A percentile compares a stretch with the other conserved stretches of the same genome.
Evolutionary conservation across 208 protist species (phyloP).

Genomic region (Naegleria lovaniensis): DNA sequence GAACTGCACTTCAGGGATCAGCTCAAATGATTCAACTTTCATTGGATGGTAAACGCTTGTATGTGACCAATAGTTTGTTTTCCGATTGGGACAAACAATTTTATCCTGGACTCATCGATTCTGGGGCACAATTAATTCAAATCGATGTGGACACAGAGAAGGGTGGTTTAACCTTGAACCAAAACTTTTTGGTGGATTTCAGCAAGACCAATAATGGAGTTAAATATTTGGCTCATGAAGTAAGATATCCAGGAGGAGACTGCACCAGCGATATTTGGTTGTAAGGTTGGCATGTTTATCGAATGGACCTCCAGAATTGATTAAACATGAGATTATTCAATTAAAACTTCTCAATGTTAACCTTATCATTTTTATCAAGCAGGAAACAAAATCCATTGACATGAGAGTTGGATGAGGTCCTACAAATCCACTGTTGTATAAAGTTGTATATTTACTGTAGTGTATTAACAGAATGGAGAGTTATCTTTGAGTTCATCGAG

Average conservation of each 20-base stretch:
- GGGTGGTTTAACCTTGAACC: background rate
- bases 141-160: background rate
- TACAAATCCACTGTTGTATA: too few species aligned
- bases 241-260: background rate
- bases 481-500: too few species aligned
- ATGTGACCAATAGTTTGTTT: background rate
- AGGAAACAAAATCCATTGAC: too few species aligned
- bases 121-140: background rate
- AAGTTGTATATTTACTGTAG: too few species aligned
- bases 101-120: background rate
- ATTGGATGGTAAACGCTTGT: background rate
- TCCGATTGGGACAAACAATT: background rate
- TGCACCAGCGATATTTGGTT: background rate
- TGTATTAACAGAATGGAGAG: too few species aligned
- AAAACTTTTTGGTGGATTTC: background rate
- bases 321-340: too few species aligned
- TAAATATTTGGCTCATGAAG: background rate
- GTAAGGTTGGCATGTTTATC: background rate
- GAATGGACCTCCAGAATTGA: too few species aligned
- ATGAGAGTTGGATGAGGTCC: too few species aligned
- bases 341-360: too few species aligned
- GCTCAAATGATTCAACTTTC: background rate
- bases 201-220: background rate
- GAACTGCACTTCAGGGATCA: background rate
- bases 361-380: too few species aligned